Evolutionary conservation across 2,329 filamentous ascomycete species (phyloP).

Genomic region (Talaromyces atroroseus): DNA sequence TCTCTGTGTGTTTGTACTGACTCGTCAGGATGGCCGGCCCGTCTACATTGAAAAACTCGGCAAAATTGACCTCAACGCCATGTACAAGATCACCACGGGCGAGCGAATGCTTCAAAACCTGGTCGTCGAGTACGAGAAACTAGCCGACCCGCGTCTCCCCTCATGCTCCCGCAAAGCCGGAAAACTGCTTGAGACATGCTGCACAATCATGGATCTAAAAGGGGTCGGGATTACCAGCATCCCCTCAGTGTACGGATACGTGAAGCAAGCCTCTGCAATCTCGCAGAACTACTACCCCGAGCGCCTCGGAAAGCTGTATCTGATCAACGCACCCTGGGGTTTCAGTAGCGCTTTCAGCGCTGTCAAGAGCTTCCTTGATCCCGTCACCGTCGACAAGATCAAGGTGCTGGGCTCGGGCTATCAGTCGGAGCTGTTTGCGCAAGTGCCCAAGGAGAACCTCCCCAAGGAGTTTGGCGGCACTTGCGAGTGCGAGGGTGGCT

Average conservation of each 20-base stretch:
- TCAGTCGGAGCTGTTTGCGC: constrained; percentile 74
- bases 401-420: constrained; percentile 78
- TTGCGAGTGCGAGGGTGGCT: constrained; percentile 78
- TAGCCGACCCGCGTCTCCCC: constrained; percentile 85
- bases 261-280: constrained; percentile 77
- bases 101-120: constrained; percentile 97
- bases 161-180: constrained; percentile 91
- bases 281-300: constrained; percentile 99
- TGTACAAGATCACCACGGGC: constrained; percentile 87
- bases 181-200: constrained; percentile 91
- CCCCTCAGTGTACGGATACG: constrained; percentile 79
- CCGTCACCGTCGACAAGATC: constrained; percentile 94
- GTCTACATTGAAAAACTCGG: constrained; percentile 96
- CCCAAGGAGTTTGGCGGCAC: constrained; percentile 78
- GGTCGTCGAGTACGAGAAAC: constrained; percentile 94
- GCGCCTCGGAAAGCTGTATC: constrained; percentile 88
- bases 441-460: constrained; percentile 85
- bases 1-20: background rate
- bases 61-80: constrained; percentile 80
- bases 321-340: constrained; percentile 97
- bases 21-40: constrained; percentile 76
- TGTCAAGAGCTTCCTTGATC: constrained; percentile 91
- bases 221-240: constrained; percentile 80
- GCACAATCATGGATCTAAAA: constrained; percentile 97
- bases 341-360: constrained; percentile 81